Evolutionary conservation across 2,329 filamentous ascomycete genomes (phyloP), one percentile per base, ranked within the genome.

Genomic region (Aspergillus tubingensis): DNA sequence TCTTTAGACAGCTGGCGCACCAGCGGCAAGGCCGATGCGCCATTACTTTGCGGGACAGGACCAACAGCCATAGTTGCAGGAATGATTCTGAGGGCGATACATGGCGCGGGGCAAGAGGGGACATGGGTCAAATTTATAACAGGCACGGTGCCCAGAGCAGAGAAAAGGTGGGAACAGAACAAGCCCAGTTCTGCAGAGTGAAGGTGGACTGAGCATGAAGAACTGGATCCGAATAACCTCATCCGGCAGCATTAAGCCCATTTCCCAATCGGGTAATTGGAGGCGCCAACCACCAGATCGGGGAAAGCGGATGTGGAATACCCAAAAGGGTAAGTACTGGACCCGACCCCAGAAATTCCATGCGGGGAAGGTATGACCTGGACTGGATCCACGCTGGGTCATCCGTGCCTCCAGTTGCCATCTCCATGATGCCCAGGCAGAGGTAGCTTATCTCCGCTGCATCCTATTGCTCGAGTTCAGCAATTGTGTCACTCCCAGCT

Each of bases 1-100:
- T 72, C 65, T 57, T 69, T 66, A 23, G 65, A 67, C 7, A 69
- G 57, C 50, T 66, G 63, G 44, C 62, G 65, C 15, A 68, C 59
- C 54, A 70, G 52, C 38, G 67, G 62, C 47, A 68, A 21, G 19
- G 68, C 64, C 6, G 66, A 67, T 3, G 60, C 50, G 52, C 63
- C 61, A 43, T 58, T 62, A 17, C 58, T 59, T 43, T 60, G 49
- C 5, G 59, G 23, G n/a, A 55, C 10, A 17, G 39, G 32, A 61
- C 56, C 39, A 43, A 56, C 56, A 32, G 61, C 61, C 70, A 71
- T 77, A 21, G 54, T 69, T 54, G 55, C 30, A 23, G 17, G 5
- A 5, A 32, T 55, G 39, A 30, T 36, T 25, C 3, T 36, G 17
- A 21, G 17, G 41, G 23, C 27, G 27, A 47, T 44, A 6, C 25